Evolutionary conservation across 1,284 basidiomycete species (phyloP), one percentile per base, ranked within the genome.

Genomic region (Schizopora paradoxa): DNA sequence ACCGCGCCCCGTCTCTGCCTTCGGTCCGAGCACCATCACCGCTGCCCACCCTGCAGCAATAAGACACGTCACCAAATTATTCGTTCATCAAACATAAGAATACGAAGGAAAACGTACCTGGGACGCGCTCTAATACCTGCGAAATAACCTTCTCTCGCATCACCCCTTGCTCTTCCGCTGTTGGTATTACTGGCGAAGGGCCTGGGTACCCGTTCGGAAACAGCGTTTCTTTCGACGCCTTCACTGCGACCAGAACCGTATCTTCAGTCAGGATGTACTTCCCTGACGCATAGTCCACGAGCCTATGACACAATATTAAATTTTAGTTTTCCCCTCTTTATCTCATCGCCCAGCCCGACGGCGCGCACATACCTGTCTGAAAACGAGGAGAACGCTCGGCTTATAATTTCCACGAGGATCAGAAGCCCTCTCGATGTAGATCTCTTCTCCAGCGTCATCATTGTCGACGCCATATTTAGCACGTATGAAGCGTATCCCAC

Each of bases 171-270:
- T 89, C 84, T 55, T 86, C 84, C 0, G 66, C 65, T 0, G 77
- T 77, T 19, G 88, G 89, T 41, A 86, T 82, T 3, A 70, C 65
- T 4, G 81, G 77, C 1, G 78, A 61, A 0, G 78, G 75, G 0
- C 74, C 81, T 1, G 87, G 86, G 64, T 86, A 87, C 16, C 88
- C 89, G 49, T 83, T 80, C 4, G 90, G 88, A 57, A 90, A 91
- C 29, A 92, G 68, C 3, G 77, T 72, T 18, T 71, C 70, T 54
- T 86, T 86, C 5, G 75, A 67, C 6, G 67, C 58, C 37, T 74
- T 70, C 22, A 77, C 63, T 45, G 72, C 58, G 41, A 64, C 66
- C 36, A 76, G 66, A 41, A 82, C 61, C 47, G 72, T 68, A 1
- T 62, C 52, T 1, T 77, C 67, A 2, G 78, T 80, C 19, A 88